Base-by-base conservation (phyloP, 371 early-diverging fungal species). In the Mucor irregularis region DNA sequence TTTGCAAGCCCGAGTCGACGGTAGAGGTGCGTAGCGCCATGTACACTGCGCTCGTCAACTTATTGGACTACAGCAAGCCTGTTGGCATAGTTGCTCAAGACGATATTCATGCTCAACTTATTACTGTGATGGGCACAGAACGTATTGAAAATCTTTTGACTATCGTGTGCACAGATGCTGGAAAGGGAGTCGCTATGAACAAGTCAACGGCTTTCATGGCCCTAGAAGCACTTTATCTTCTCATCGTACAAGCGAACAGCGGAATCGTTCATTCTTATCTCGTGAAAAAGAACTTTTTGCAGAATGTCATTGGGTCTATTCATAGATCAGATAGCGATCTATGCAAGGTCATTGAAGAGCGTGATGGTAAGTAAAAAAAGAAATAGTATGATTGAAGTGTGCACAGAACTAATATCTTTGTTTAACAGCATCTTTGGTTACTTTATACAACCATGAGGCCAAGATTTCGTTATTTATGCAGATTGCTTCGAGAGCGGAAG, bases 181-280 rank as follows among this genome's bases (percentile, higher is more conserved):
- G 83, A 1, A 89, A 90, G 55, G 91, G 89, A 2, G 73, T 81
- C 30, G 85, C 81, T 38, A 84, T 88, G 4, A 90, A 91, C 87
- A 88, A 91, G 57, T 86, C 91, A 2, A 86, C 92, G 0, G 92
- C 98, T 0, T 92, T 89, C 44, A 78, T 85, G 8, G 74, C 88
- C 1, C 66, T 97, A 31, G 88, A 91, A 50, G 81, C 84, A 0
- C 35, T 83, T 79, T 4, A 69, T 93, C 14, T 43, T 14, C 26
- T 55, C 14, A 10, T 39, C n/a, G 9, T 13, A 19, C 4, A 53
- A 26, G 17, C 38, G 4, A 46, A 42, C 1, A 34, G 26, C 8
- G 16, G 37, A 2, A n/a, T 9, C 6, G 44, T 61, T 14, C 58
- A 45, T 26, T 16, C 16, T 14, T 84, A 85, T 52, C 35, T 95